phyloP scores from a whole-genome alignment of 345 rosid species.

The Ailanthus altissimus region DNA sequence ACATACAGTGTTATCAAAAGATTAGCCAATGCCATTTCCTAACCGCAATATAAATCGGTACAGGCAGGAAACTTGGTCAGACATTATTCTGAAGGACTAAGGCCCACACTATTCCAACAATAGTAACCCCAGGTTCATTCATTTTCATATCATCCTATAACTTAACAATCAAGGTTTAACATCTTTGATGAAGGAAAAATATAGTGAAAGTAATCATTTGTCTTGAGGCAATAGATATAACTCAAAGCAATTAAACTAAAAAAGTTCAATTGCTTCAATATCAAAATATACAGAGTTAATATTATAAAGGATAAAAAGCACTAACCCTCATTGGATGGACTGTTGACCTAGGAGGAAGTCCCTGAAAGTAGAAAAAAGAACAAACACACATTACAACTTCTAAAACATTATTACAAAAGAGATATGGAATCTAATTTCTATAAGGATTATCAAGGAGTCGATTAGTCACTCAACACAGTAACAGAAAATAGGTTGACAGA shows the following conservation, averaged over 20 bases:
- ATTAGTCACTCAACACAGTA: not conserved
- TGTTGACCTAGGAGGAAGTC: slow-evolving; percentile 95
- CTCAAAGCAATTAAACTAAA: slow-evolving; percentile 21
- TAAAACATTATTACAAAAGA: not conserved
- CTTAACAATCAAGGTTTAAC: not conserved
- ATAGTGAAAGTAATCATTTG: not conserved
- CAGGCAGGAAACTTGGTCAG: not conserved
- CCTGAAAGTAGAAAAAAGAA: slow-evolving; percentile 46
- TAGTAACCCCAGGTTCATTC: slow-evolving; percentile 12
- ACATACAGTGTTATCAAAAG: not conserved
- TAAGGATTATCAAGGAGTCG: not conserved
- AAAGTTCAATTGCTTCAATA: slow-evolving; percentile 17
- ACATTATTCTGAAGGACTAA: not conserved
- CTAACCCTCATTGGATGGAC: slow-evolving; percentile 99
- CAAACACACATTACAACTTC: not conserved
- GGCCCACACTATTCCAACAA: not conserved
- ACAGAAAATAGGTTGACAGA: not conserved
- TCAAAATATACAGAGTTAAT: not conserved
- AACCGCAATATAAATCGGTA: not conserved
- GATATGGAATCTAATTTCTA: not conserved
- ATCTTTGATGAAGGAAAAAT: slow-evolving; percentile 3
- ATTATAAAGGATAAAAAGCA: slow-evolving; percentile 24
- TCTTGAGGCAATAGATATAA: slow-evolving; percentile 12
- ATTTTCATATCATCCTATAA: slow-evolving; percentile 1
- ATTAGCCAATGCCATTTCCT: not conserved